phyloP scores from a whole-genome alignment of 225 moss, liverwort and hornwort species.

The Ulota crispa region DNA sequence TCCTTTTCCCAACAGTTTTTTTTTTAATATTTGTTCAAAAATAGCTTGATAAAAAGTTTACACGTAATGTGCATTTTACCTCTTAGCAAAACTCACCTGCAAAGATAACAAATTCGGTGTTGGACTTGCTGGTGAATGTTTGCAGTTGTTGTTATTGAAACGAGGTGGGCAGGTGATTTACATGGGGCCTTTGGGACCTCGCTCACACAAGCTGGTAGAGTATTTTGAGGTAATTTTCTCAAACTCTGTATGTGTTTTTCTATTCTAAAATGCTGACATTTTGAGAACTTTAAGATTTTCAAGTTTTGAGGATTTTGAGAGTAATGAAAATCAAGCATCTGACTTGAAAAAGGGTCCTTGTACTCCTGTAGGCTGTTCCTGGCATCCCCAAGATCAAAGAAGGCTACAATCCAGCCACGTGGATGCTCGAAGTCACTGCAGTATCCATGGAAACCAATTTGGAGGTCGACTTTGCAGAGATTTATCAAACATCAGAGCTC shows the following conservation, averaged over 20 bases:
- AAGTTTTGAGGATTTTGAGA: background rate
- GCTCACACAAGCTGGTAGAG: conserved; percentile 72
- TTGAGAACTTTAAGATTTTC: background rate
- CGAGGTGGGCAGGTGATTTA: conserved; percentile 91
- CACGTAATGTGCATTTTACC: background rate
- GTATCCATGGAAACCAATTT: conserved; percentile 50
- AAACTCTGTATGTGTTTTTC: background rate
- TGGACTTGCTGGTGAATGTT: background rate
- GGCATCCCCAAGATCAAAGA: conserved; percentile 72
- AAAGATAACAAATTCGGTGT: background rate
- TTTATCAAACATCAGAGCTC: conserved; percentile 54
- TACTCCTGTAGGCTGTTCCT: conserved; percentile 51
- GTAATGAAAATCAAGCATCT: background rate
- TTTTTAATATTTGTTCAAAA: too few species aligned
- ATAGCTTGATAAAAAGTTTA: background rate
- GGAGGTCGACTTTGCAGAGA: conserved; percentile 67
- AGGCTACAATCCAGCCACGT: conserved; percentile 82
- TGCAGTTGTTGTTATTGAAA: conserved; percentile 76
- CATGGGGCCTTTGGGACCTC: conserved; percentile 74
- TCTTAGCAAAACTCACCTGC: background rate
- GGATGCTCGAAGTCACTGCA: conserved; percentile 85
- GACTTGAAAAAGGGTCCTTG: background rate
- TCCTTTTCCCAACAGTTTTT: background rate
- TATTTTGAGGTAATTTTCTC: conserved; percentile 63
- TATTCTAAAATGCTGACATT: background rate